Base-by-base conservation (phyloP, 495 filamentous ascomycete species). In the Penicillium cinerascens region DNA sequence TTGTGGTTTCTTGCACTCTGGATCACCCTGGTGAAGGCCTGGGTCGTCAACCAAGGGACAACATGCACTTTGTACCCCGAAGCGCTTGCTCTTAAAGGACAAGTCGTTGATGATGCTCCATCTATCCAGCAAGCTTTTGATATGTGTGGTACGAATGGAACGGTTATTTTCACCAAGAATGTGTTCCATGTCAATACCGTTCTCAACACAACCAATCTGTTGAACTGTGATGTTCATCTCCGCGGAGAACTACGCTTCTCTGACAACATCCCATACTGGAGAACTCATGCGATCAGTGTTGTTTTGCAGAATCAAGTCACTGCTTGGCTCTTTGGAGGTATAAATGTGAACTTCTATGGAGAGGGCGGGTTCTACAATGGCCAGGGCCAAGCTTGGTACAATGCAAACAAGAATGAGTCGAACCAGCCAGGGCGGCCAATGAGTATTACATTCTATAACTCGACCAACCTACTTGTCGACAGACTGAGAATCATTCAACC, bases 281-380 rank as follows among this genome's bases (percentile, higher is more conserved):
- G 72, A 7, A 69, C 63, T 11, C 61, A 75, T 49, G 64, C 66
- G 17, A 49, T 74, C 25, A 60, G 61, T 4, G 64, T 76, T 7
- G 71, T 71, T 17, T 70, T 74, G 49, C 76, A 79, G 57, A 74
- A 77, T 42, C 75, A 77, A 55, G 72, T 70, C 20, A 71, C 75
- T 23, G 76, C 74, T 0, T 78, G 68, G 63, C 59, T 79, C 7
- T 72, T 74, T 16, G 76, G 76, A 11, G 63, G 64, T 20, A 74
- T 71, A 18, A 64, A 77, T 42, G 56, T 55, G 36, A 49, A 72
- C 51, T 56, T 68, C 43, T 68, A 72, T 25, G 62, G 62, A 15
- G 42, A 69, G 44, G 74, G 70, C 4, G 76, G 76, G 3, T 71
- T 67, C 15, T 59, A 78, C 20, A 61, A 78, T 43, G 76, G 76